Evolutionary conservation across 805 yeast genomes (phyloP), one percentile per base, ranked within the genome.

Genomic region (Myxozyma lipomycoides): DNA sequence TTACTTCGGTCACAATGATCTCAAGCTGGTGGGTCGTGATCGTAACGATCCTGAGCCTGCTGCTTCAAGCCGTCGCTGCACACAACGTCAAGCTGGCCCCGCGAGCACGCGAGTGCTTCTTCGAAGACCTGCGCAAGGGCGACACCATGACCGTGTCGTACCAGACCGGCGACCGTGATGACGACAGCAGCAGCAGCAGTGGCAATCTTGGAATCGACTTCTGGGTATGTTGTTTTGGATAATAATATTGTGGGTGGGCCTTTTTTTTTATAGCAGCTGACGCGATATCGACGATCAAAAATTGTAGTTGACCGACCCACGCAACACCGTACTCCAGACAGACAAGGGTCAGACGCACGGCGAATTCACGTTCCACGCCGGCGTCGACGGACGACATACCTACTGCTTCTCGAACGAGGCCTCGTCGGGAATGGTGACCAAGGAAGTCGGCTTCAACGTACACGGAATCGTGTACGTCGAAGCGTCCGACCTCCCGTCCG

Each of bases 331-430:
- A 81, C 22, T 72, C 74, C 59, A 71, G 77, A 49, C 69, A 76
- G 62, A 67, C 67, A 40, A 82, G 75, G 56, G 51, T 51, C 79
- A 78, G 12, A 82, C 93, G 22, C 95, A 89, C 64, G 97, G 95
- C 39, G 95, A 87, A 56, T 79, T 80, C 53, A 73, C 81, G 15
- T 69, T 86, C 53, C 78, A 74, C 52, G 91, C 95, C 44, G 73
- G 77, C 46, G 70, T 75, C 54, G 68, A 70, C 49, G 98, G 98
- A 47, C 84, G 83, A 65, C 85, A 81, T 72, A 77, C 80, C 58
- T 93, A 86, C 75, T 91, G 98, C 71, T 91, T 91, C 75, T 81
- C 91, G 60, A 91, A 93, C 69, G 96, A 89, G 68, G 81, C 79
- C 62, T 28, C 32, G 32, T 75, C 86, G 4, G 73, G 79, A 19